phyloP scores from a whole-genome alignment of 805 yeast species.

The Ogataea chonburiensis region DNA sequence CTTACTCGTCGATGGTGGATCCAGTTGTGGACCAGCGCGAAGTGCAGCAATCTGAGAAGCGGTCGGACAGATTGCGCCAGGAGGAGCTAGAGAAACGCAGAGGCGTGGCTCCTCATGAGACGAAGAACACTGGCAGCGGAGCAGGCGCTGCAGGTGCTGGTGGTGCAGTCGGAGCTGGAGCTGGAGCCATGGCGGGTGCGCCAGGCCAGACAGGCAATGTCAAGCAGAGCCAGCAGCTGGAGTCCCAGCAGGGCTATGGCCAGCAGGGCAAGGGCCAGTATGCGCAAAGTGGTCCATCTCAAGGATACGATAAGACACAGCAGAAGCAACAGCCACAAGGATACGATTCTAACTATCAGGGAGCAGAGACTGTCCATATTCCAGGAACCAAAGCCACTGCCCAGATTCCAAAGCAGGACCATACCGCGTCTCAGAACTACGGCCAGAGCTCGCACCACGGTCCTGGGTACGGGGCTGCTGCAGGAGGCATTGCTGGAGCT shows the following conservation, averaged over 20 bases:
- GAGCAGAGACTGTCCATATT: too few species aligned
- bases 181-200: neutral
- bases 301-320: too few species aligned
- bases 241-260: conserved; percentile 5
- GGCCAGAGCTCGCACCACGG: too few species aligned
- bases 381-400: too few species aligned
- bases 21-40: conserved; percentile 24
- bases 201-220: conserved; percentile 1
- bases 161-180: conserved; percentile 6
- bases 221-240: conserved; percentile 1
- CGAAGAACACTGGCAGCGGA: conserved; percentile 1
- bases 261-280: too few species aligned
- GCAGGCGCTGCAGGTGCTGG: conserved; percentile 1
- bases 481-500: too few species aligned
- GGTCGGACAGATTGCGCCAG: neutral
- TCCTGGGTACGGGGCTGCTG: too few species aligned
- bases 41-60: conserved; percentile 11
- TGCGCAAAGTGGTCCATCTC: too few species aligned
- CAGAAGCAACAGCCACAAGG: too few species aligned
- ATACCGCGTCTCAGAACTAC: too few species aligned
- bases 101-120: neutral
- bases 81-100: neutral
- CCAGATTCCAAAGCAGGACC: too few species aligned
- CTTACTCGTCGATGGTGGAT: conserved; percentile 31
- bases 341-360: too few species aligned